Conservation (phyloP, 192 early-diverging fungal genomes). For the Paraglomus occultum region DNA sequence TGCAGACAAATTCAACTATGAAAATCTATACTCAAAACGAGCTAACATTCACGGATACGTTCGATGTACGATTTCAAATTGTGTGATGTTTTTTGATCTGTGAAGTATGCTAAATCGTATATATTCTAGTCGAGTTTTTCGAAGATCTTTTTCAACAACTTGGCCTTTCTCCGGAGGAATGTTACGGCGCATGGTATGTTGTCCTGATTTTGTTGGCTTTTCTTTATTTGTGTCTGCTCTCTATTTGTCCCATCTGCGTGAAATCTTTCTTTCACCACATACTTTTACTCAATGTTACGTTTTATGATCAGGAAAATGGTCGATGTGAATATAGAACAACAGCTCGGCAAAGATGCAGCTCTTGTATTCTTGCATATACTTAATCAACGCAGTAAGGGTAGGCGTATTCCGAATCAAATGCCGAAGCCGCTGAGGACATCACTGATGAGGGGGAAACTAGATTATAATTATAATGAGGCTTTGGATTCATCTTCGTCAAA, state of each 20-base stretch:
- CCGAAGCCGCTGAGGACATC: conserved; percentile 52
- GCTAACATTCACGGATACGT: conserved; percentile 50
- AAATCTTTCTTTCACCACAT: background rate
- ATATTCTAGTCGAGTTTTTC: conserved; percentile 47
- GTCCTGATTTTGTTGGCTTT: background rate
- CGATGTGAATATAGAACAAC: conserved; percentile 55
- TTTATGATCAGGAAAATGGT: conserved; percentile 43
- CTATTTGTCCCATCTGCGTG: background rate
- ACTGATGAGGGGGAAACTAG: conserved; percentile 45
- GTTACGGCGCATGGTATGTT: conserved; percentile 51
- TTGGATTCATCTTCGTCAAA: conserved; percentile 38
- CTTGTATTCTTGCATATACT: conserved; percentile 57
- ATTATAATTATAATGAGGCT: conserved; percentile 38
- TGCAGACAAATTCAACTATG: conserved; percentile 54
- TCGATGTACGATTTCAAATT: conserved; percentile 42
- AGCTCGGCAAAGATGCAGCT: conserved; percentile 55
- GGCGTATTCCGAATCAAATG: conserved; percentile 46
- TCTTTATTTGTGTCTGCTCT: background rate
- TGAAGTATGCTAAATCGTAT: background rate
- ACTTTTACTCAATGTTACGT: background rate
- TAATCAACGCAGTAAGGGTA: conserved; percentile 53
- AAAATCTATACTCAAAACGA: conserved; percentile 54
- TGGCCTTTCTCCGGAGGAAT: conserved; percentile 50
- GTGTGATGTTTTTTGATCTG: background rate
- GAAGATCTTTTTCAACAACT: conserved; percentile 55